Conservation (phyloP, 257 asterid species). For the Primulina eburnea region DNA sequence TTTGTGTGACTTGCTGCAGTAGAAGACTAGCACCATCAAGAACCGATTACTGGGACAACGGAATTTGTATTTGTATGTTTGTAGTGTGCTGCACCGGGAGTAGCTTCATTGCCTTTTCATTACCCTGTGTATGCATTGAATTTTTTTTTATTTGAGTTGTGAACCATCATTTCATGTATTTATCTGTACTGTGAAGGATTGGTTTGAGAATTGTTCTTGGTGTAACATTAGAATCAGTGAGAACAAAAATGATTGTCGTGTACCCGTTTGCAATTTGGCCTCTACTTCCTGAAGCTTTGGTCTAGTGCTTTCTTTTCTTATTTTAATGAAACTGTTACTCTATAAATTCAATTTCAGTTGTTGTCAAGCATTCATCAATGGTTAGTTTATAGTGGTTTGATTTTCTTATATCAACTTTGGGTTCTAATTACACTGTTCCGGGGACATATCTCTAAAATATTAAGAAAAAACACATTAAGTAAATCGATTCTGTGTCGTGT, state of each 20-base stretch:
- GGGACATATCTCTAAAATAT: not conserved
- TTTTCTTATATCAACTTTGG: no score
- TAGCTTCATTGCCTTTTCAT: slow-evolving; percentile 28
- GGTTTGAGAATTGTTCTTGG: not conserved
- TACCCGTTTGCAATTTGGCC: not conserved
- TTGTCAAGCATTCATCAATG: not conserved
- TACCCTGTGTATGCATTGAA: slow-evolving; percentile 49
- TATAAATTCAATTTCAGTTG: no score
- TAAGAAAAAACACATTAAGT: not conserved
- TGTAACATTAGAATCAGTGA: not conserved
- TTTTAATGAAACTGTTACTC: no score
- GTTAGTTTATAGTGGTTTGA: not conserved
- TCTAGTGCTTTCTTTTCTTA: no score
- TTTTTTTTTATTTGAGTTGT: slow-evolving; percentile 17
- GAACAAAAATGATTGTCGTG: no score
- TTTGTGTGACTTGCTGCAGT: slow-evolving; percentile 34
- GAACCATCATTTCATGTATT: not conserved
- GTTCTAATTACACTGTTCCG: not conserved
- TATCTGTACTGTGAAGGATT: not conserved
- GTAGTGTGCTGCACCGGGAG: slow-evolving; percentile 32
- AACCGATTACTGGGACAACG: slow-evolving; percentile 25
- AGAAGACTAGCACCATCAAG: slow-evolving; percentile 32
- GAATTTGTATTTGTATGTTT: slow-evolving; percentile 27
- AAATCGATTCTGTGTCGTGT: no score
- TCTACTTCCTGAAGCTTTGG: not conserved